Percentiles rank a stretch among this genome's conserved stretches.
These are phyloP conservation scores for Colletotrichum destructivum DNA, from an alignment of 2,329 filamentous ascomycete genomes.

Conservation along the genomic window DNA sequence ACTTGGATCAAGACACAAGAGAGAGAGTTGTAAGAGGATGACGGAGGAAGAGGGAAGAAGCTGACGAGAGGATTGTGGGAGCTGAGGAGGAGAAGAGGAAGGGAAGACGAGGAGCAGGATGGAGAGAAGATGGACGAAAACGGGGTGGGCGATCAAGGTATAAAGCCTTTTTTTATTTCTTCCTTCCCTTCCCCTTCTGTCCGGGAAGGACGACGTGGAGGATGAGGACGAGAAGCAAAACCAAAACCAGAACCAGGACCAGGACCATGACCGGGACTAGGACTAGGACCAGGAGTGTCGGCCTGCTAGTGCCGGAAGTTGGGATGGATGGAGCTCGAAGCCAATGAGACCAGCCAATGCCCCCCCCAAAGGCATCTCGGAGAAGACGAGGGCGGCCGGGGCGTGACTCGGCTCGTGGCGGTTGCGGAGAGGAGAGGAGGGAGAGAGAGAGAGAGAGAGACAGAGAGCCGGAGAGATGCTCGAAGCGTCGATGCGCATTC, in stretches of 20 bases:
- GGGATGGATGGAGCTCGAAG: not conserved
- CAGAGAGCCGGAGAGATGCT: too few species aligned
- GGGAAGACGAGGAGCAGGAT: not conserved
- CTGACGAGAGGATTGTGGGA: not conserved
- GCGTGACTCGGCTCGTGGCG: slow-evolving; percentile 30
- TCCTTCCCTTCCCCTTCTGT: not conserved
- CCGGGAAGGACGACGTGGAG: too few species aligned
- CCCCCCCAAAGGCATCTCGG: not conserved
- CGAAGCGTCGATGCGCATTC: slow-evolving; percentile 21
- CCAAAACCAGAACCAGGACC: not conserved
- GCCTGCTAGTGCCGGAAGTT: not conserved
- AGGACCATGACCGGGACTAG: too few species aligned
- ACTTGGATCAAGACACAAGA: not conserved
- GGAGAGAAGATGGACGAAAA: not conserved
- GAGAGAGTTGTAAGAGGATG: not conserved
- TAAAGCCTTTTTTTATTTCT: slow-evolving; percentile 23
- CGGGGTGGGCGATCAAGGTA: slow-evolving; percentile 27
- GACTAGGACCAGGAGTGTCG: too few species aligned
- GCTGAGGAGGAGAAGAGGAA: not conserved
- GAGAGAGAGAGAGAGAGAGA: too few species aligned
- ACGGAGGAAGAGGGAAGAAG: slow-evolving; percentile 8
- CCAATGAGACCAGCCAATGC: not conserved
- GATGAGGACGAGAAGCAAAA: too few species aligned
- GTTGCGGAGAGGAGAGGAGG: slow-evolving; percentile 19
- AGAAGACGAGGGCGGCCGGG: not conserved